phyloP scores from a whole-genome alignment of 1,139 yeast genomes.

The Geotrichum phurueaensis region DNA sequence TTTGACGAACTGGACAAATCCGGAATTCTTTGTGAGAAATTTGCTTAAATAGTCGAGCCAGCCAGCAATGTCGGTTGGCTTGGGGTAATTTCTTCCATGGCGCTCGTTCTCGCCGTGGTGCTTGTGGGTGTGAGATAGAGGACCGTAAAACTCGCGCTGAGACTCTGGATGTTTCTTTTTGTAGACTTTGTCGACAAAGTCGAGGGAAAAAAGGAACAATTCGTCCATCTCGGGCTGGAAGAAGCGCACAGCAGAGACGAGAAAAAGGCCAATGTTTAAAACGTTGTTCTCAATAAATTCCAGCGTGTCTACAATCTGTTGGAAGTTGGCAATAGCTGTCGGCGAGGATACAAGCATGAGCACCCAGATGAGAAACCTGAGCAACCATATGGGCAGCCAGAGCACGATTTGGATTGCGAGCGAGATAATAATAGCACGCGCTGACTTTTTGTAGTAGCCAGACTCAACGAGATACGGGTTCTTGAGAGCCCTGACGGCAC shows the following conservation, averaged over 20 bases:
- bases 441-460: constrained; percentile 37
- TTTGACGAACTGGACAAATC: neutral
- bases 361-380: constrained; percentile 21
- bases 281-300: constrained; percentile 38
- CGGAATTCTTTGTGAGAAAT: neutral
- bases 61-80: neutral
- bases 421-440: constrained; percentile 37
- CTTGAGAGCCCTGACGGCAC: constrained; percentile 45
- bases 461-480: constrained; percentile 40
- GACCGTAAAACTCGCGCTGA: constrained; percentile 26
- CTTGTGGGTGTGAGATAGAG: constrained; percentile 14
- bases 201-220: constrained; percentile 41
- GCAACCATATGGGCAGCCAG: constrained; percentile 35
- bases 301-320: constrained; percentile 27
- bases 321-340: constrained; percentile 10
- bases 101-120: neutral
- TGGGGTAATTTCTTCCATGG: neutral
- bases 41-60: neutral
- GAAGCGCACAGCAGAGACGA: constrained; percentile 39
- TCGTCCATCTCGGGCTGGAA: constrained; percentile 37
- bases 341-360: constrained; percentile 14
- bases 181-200: constrained; percentile 41
- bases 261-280: constrained; percentile 42
- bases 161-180: constrained; percentile 37
- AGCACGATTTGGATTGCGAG: constrained; percentile 38